Conservation (phyloP, 1,284 basidiomycete genomes). For the Heterobasidion occidentale region DNA sequence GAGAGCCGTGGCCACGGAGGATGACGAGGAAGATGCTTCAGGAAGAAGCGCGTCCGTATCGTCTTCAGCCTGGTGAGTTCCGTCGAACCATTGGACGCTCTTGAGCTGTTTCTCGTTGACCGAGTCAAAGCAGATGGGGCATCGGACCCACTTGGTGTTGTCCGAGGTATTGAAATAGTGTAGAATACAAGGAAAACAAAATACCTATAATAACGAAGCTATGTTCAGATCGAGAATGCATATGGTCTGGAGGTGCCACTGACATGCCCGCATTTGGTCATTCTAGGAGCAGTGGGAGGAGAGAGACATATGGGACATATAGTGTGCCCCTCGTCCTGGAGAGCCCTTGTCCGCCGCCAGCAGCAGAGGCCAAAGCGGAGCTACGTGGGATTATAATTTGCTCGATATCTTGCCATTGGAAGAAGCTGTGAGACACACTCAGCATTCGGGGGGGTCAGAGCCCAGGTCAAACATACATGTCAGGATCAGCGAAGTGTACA, state of each 20-base stretch:
- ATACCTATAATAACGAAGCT: constrained; percentile 46
- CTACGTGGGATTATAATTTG: constrained; percentile 89
- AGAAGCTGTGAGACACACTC: constrained; percentile 47
- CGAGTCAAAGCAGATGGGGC: constrained; percentile 95
- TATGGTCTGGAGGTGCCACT: constrained; percentile 26
- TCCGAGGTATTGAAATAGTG: constrained; percentile 87
- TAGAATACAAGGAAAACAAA: constrained; percentile 86
- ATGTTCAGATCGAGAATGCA: constrained; percentile 8
- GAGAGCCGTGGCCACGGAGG: constrained; percentile 24
- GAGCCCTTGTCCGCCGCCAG: constrained; percentile 28
- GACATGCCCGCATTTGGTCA: constrained; percentile 97
- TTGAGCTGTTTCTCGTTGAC: constrained; percentile 90
- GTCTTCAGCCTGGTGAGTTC: constrained; percentile 27
- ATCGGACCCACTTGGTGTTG: constrained; percentile 77
- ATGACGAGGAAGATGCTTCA: constrained; percentile 39
- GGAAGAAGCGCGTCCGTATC: constrained; percentile 27
- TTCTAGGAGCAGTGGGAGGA: constrained; percentile 84
- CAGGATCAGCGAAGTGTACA: constrained; percentile 91
- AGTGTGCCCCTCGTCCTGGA: constrained; percentile 51
- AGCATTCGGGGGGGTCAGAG: constrained; percentile 10
- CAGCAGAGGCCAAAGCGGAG: constrained; percentile 51
- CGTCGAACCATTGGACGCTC: constrained; percentile 80
- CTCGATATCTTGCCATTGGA: constrained; percentile 95
- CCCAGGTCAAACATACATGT: constrained; percentile 57
- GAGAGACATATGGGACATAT: constrained; percentile 95